Evolutionary conservation across 176 grass and related monocot genomes (phyloP).

Genomic region (Raddia guianensis): DNA sequence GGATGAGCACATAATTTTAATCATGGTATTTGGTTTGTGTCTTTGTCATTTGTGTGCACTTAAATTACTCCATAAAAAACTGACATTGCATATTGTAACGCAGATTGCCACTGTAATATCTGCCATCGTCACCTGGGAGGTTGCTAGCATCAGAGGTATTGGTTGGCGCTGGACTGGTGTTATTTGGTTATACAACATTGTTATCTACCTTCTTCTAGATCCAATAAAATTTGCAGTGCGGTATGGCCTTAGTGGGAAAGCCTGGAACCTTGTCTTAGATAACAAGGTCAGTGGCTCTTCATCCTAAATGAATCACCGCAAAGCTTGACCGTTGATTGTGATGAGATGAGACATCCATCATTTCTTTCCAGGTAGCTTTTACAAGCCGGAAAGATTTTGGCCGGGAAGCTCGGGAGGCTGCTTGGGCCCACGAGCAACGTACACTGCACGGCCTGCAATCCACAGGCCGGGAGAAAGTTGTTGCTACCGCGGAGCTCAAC

Average conservation of each 20-base stretch:
- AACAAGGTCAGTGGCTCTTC: conserved; percentile 21
- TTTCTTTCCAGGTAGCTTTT: conserved; percentile 48
- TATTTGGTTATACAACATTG: conserved; percentile 69
- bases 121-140: conserved; percentile 27
- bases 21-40: too few relatives aligned
- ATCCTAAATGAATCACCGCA: neutral
- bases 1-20: neutral
- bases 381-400: conserved; percentile 57
- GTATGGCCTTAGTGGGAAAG: conserved; percentile 60
- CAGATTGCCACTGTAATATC: conserved; percentile 59
- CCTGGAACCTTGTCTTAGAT: conserved; percentile 61
- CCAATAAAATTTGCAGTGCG: conserved; percentile 60
- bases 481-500: conserved; percentile 19
- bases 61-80: conserved; percentile 9
- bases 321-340: neutral
- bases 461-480: conserved; percentile 34
- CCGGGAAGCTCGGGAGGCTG: conserved; percentile 41
- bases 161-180: conserved; percentile 65
- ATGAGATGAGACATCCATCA: neutral
- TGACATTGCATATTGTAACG: neutral
- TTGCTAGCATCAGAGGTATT: conserved; percentile 61
- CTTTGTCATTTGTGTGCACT: neutral
- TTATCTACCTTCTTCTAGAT: conserved; percentile 57
- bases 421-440: conserved; percentile 56
- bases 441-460: conserved; percentile 54